phyloP scores from a whole-genome alignment of 352 stramenopile genomes.

The Pythium biforme region DNA sequence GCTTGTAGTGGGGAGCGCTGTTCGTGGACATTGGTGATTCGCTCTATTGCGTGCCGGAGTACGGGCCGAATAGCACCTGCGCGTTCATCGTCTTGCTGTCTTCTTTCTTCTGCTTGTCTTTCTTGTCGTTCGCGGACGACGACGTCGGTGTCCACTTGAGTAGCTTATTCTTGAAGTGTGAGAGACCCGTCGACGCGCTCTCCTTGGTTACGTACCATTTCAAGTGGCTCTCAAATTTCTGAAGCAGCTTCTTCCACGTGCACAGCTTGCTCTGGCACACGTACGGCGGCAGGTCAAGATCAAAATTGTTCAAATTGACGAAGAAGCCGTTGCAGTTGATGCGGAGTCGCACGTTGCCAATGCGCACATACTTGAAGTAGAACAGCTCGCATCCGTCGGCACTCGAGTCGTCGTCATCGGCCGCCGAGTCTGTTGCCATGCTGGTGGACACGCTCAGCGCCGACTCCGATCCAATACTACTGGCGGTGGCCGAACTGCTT shows the following conservation, averaged over 20 bases:
- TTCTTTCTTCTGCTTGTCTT: conserved; percentile 64
- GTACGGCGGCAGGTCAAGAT: conserved; percentile 73
- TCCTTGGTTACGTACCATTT: conserved; percentile 85
- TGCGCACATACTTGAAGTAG: conserved; percentile 85
- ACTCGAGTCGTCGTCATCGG: conserved; percentile 54
- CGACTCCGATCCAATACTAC: conserved; percentile 13
- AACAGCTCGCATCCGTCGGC: conserved; percentile 70
- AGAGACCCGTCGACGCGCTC: conserved; percentile 76
- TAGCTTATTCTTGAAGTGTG: conserved; percentile 86
- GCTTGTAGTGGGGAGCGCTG: conserved; percentile 23
- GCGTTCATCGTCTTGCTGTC: conserved; percentile 63
- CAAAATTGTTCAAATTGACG: conserved; percentile 81
- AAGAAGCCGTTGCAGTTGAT: conserved; percentile 88
- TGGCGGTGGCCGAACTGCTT: conserved; percentile 7
- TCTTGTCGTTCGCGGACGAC: conserved; percentile 39
- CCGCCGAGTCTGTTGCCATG: background rate
- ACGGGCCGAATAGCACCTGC: conserved; percentile 77
- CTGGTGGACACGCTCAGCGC: background rate
- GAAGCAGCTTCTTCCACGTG: conserved; percentile 77
- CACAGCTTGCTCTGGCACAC: conserved; percentile 81
- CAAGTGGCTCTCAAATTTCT: conserved; percentile 82
- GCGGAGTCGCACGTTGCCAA: conserved; percentile 72
- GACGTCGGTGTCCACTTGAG: conserved; percentile 69
- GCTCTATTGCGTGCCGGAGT: conserved; percentile 36
- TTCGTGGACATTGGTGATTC: background rate